Base-by-base conservation (phyloP, 208 protist species). In the Plasmodiophora brassicae region DNA sequence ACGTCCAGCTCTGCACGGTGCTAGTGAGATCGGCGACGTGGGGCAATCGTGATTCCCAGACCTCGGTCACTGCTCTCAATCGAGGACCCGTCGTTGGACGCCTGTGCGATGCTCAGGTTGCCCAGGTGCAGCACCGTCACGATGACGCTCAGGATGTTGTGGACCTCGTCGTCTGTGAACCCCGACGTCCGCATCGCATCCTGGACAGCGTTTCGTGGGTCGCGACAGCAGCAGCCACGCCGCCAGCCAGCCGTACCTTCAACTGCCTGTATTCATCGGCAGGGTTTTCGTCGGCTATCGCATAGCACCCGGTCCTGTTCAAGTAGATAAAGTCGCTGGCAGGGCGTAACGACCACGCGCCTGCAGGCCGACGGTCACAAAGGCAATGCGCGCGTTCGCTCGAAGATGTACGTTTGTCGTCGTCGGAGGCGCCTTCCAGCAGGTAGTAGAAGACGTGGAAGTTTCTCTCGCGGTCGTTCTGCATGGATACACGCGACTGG, bases 111-210 rank as follows among this genome's bases (percentile, higher is more conserved):
- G 22, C 91, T 54, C 25, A 94, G 60, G 87, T 96, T 95, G 84
- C 94, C 94, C 10, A 95, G 45, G 53, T 95, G 93, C 10, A 95
- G 86, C 32, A 95, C 84, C 20, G 90, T 78, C n/a, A 92, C 89
- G 0, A 95, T 1, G 0, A 94, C 22, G 32, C 45, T 5, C 71
- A 90, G 35, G 39, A 91, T 32, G 14, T 50, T 0, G 25, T 22
- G 10, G 32, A 25, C 43, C 38, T 92, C 90, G 25, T 85, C 57
- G 43, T 35, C 78, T 20, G 0, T 32, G n/a, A 92, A n/a, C 8
- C 88, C 89, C 1, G 90, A 53, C n/a, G 46, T 36, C 0, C 25
- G 1, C 88, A 90, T 90, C 0, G 87, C 65, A 88, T 57, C 50
- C 50, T 57, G 50, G 25, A 57, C 50, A n/a, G n/a, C n/a, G n/a